Percentiles rank a stretch among this genome's conserved stretches.
These are phyloP conservation scores for Myochromella boudieri DNA, from an alignment of 768 basidiomycete genomes.

Conservation along the genomic window DNA sequence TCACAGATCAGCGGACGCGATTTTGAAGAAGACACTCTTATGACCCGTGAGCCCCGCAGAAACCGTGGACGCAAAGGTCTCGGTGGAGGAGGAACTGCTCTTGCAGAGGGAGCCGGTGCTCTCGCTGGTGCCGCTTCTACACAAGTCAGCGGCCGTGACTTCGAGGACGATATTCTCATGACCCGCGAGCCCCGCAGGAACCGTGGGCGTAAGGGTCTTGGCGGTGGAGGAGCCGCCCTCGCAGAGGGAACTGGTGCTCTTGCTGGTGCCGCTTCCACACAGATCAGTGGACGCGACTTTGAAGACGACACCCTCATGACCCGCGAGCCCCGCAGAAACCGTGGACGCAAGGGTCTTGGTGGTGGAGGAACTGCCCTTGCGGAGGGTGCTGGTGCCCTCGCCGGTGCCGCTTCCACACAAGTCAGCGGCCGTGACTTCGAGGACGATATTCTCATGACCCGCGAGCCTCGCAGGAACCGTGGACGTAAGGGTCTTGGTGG, in stretches of 20 bases:
- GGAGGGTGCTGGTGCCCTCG: constrained; percentile 7
- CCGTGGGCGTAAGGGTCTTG: background rate
- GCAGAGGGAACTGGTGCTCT: background rate
- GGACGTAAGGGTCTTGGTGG: background rate
- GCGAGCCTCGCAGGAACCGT: background rate
- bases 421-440: constrained; percentile 2
- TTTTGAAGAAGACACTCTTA: background rate
- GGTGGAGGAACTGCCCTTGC: constrained; percentile 1
- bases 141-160: background rate
- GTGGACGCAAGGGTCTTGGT: background rate
- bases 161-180: constrained; percentile 3
- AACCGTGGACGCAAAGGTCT: background rate
- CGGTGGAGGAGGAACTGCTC: background rate
- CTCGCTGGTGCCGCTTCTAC: background rate
- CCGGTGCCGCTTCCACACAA: constrained; percentile 1
- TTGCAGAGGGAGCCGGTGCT: background rate
- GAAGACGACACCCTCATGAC: background rate
- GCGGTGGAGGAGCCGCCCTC: background rate
- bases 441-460: background rate
- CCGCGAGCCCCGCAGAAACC: background rate
- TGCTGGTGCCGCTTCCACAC: background rate
- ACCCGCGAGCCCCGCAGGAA: constrained; percentile 1
- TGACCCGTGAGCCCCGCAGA: background rate
- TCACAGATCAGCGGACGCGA: constrained; percentile 1
- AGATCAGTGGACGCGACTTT: background rate